Evolutionary conservation across 768 basidiomycete genomes (phyloP).

Genomic region (Rickenella mellea): DNA sequence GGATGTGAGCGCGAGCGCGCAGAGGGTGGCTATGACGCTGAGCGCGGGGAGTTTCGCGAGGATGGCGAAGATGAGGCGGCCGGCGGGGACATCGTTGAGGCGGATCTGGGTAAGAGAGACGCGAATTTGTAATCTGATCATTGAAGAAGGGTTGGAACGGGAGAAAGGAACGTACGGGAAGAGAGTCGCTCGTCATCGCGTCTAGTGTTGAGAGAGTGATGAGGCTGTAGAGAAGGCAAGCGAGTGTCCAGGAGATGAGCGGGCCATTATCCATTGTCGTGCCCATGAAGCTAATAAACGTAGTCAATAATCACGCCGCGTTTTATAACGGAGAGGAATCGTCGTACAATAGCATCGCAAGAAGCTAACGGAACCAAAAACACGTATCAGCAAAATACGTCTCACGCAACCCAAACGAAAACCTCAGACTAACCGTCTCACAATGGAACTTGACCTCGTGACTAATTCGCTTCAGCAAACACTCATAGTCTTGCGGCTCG

Average conservation of each 20-base stretch:
- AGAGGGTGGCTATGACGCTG: neutral
- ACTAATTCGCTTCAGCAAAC: neutral
- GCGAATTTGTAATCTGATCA: neutral
- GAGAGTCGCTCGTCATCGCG: neutral
- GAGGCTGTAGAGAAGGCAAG: slow-evolving; percentile 1
- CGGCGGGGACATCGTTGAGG: neutral
- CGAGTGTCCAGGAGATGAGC: neutral
- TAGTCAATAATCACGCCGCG: neutral
- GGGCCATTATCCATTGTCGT: neutral
- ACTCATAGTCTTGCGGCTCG: neutral
- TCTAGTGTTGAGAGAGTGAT: neutral
- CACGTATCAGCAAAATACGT: neutral
- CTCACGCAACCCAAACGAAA: neutral
- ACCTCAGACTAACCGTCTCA: neutral
- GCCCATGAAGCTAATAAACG: neutral
- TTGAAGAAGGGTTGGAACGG: neutral
- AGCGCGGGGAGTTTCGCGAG: neutral
- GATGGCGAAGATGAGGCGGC: neutral
- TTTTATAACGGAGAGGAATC: neutral
- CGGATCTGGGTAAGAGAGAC: neutral
- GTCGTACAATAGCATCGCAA: neutral
- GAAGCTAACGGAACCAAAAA: neutral
- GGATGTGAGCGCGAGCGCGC: neutral
- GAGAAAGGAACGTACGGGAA: neutral
- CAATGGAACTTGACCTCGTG: neutral